Conservation (phyloP, 352 stramenopile species). For the Phytopythium montanum region DNA sequence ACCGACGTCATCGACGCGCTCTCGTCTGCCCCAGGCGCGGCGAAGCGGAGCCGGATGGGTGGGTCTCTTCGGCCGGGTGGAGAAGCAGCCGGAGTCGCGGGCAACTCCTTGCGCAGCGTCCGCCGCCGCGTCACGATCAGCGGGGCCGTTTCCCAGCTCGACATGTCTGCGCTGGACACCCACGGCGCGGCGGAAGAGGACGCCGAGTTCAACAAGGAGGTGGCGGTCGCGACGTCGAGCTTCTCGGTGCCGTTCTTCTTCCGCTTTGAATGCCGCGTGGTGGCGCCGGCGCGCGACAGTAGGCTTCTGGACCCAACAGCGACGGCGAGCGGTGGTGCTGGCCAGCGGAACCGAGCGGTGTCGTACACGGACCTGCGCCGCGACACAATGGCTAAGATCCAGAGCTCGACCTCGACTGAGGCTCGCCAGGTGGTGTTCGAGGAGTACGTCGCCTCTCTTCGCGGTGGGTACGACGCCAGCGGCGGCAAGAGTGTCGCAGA, state of each 20-base stretch:
- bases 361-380: constrained; percentile 43
- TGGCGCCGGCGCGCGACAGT: constrained; percentile 26
- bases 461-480: constrained; percentile 12
- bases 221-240: constrained; percentile 73
- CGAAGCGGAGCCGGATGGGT: background rate
- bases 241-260: constrained; percentile 87
- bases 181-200: constrained; percentile 55
- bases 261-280: constrained; percentile 71
- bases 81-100: background rate
- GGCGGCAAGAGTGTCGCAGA: constrained; percentile 27
- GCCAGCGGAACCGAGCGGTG: constrained; percentile 24
- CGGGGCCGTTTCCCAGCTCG: background rate
- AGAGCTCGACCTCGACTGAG: constrained; percentile 13
- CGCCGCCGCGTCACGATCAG: constrained; percentile 4
- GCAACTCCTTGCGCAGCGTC: constrained; percentile 1
- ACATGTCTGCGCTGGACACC: background rate
- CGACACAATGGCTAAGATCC: constrained; percentile 16
- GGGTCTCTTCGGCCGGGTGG: background rate
- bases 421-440: constrained; percentile 32
- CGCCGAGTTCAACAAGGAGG: constrained; percentile 82
- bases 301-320: background rate
- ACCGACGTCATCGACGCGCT: background rate
- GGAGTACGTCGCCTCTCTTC: constrained; percentile 36
- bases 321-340: background rate
- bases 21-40: background rate